phyloP scores from a whole-genome alignment of 2,329 filamentous ascomycete genomes.

The Sporothrix mexicana region DNA sequence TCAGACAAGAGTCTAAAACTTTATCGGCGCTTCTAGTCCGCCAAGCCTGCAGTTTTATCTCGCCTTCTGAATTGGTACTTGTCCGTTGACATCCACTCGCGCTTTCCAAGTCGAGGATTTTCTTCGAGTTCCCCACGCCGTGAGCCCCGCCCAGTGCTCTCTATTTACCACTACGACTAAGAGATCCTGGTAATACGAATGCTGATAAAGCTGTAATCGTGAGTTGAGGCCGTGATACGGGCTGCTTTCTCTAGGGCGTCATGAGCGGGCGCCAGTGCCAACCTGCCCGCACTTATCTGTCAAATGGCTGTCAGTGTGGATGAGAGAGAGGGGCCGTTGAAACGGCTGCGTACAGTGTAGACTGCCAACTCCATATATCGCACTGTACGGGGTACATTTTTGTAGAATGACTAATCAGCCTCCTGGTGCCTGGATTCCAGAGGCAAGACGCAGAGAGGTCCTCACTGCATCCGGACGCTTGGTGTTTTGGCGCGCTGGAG shows the following conservation, averaged over 20 bases:
- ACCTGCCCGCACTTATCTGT: slow-evolving; percentile 28
- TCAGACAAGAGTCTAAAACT: slow-evolving; percentile 10
- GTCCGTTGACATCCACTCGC: background rate
- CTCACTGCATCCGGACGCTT: background rate
- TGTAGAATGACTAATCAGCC: background rate
- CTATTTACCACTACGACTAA: background rate
- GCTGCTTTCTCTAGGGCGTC: background rate
- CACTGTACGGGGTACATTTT: too few species aligned
- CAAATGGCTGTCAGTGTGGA: background rate
- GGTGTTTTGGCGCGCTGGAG: slow-evolving; percentile 13
- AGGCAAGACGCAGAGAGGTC: background rate
- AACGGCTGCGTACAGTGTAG: background rate
- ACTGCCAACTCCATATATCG: too few species aligned
- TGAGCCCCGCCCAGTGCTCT: background rate
- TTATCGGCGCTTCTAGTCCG: slow-evolving; percentile 15
- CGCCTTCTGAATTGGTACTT: background rate
- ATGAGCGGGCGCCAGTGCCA: slow-evolving; percentile 23
- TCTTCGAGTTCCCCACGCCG: slow-evolving; percentile 29
- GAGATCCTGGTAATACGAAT: slow-evolving; percentile 19
- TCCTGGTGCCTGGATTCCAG: background rate
- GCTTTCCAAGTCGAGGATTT: slow-evolving; percentile 28
- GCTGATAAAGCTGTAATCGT: slow-evolving; percentile 29
- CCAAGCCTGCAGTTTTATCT: slow-evolving; percentile 27
- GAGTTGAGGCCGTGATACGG: slow-evolving; percentile 2
- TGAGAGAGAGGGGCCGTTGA: background rate